Evolutionary conservation across 108 stramenopile species (phyloP).

Genomic region (Fragilariopsis cylindrus): DNA sequence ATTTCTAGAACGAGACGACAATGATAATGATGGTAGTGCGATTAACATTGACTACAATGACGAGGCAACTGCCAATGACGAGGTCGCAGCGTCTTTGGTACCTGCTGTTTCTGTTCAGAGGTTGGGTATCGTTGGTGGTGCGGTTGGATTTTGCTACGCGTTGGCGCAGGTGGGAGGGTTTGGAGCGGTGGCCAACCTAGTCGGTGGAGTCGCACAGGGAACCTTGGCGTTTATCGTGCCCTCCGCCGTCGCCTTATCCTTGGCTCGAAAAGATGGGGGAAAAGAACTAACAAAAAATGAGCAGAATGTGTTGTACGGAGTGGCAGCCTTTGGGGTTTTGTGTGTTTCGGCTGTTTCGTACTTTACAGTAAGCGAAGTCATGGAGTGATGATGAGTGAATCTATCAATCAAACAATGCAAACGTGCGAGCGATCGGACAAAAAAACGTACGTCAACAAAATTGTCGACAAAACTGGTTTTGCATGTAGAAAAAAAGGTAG

Average conservation of each 20-base stretch:
- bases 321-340: constrained; percentile 40
- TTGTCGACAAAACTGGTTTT: too few species aligned
- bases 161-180: not conserved
- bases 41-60: too few species aligned
- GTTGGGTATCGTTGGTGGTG: not conserved
- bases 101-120: not conserved
- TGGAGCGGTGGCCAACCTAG: not conserved
- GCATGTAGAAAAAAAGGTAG: too few species aligned
- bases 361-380: constrained; percentile 23
- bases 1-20: too few species aligned
- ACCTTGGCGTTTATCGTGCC: not conserved
- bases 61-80: too few species aligned
- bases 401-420: too few species aligned
- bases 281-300: not conserved
- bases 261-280: too few species aligned
- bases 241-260: too few species aligned
- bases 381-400: too few species aligned
- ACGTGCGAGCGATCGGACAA: too few species aligned
- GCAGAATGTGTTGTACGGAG: not conserved
- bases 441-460: too few species aligned
- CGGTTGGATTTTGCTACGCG: not conserved
- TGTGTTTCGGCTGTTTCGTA: constrained; percentile 50
- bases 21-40: not conserved
- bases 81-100: not conserved
- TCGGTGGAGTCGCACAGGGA: constrained; percentile 2